Evolutionary conservation across 1,284 basidiomycete genomes (phyloP), one percentile per base, ranked within the genome.

Genomic region (Cystobasidiaceae sp.): DNA sequence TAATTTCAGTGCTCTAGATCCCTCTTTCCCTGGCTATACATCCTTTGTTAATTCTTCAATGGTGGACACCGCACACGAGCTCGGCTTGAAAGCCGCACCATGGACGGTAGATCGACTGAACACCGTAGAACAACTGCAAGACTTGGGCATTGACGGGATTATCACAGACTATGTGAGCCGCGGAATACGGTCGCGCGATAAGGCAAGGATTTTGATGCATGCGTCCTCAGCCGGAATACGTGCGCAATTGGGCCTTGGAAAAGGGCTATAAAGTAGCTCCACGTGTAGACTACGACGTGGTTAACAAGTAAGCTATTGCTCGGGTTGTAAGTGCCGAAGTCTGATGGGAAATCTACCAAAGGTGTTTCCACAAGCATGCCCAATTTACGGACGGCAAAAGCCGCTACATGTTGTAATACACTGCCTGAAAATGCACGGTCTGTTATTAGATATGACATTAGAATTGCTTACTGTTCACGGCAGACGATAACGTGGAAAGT

Each of bases 91-190:
- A 13, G 84, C 90, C 54, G 83, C 84, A 68, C 85, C 86, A 4
- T 90, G 85, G 83, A 89, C 87, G 17, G 85, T 87, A 69, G 72
- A 87, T 71, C 77, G 80, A 21, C 76, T 87, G 64, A 84, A 83
- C 69, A 78, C 84, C 30, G 81, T 82, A 4, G 83, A 85, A 21
- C 80, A 85, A 68, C 74, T 90, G 46, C 67, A 85, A 48, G 78
- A 79, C 8, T 81, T 81, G 78, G 82, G 82, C 17, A 84, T 84
- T 0, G 87, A 89, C 74, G 88, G 87, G 0, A 82, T 88, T 54
- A 87, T 88, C 69, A 83, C 85, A 0, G 86, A 88, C 70, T 86
- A 68, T 48, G 58, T 60, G 30, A 41, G 58, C n/a, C n/a, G 13
- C 17, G 1, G 21, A 17, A 23, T n/a, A n/a, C n/a, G n/a, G 4